phyloP scores from a whole-genome alignment of 441 rosid species.

The Biscutella laevigata region DNA sequence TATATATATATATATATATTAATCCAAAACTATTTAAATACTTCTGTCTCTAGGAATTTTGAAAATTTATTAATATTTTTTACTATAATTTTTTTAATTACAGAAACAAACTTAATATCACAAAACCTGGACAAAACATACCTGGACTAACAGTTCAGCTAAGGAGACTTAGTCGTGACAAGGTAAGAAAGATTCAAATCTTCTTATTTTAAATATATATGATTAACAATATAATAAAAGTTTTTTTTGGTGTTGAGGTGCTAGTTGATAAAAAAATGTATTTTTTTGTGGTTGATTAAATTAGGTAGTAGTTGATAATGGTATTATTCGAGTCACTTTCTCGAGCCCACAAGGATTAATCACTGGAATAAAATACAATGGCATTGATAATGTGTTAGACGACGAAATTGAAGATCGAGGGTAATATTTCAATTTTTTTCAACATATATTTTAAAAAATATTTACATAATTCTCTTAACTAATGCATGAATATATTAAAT shows the following conservation, averaged over 20 bases:
- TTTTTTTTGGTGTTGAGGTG: conserved; percentile 33
- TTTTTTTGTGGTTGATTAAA: too few species aligned
- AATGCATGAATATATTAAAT: neutral
- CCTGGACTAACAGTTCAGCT: conserved; percentile 16
- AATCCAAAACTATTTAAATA: neutral
- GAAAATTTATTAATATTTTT: neutral
- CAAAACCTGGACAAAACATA: conserved; percentile 23
- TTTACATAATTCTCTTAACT: neutral
- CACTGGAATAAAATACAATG: conserved; percentile 46
- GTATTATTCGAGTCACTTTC: conserved; percentile 42
- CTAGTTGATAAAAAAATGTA: too few species aligned
- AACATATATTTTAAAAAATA: neutral
- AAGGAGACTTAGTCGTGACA: conserved; percentile 17
- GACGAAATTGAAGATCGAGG: conserved; percentile 36
- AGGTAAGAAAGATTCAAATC: conserved; percentile 7
- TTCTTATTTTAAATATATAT: neutral
- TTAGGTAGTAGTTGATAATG: conserved; percentile 38
- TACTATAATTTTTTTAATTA: neutral
- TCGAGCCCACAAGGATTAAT: conserved; percentile 44
- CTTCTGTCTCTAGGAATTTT: neutral
- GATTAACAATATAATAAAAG: neutral
- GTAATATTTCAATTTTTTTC: conserved; percentile 16
- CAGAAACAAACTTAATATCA: conserved; percentile 23
- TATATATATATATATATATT: too few species aligned
- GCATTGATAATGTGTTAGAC: conserved; percentile 73